phyloP scores from a whole-genome alignment of 2,329 filamentous ascomycete species.

The Scleromitrula shiraiana region DNA sequence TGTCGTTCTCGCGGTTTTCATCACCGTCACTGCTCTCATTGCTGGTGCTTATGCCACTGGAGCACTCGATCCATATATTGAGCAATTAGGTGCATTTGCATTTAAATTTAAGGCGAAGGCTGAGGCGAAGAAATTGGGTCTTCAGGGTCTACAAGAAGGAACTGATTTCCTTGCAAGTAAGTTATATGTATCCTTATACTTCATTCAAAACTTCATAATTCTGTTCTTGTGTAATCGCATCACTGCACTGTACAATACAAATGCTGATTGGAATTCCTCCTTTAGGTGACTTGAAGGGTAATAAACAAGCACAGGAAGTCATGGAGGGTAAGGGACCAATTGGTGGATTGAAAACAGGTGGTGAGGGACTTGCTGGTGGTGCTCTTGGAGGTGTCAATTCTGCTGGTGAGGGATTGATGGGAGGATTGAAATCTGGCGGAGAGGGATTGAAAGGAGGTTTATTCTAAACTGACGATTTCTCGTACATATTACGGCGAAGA shows the following conservation, averaged over 20 bases:
- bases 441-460: conserved; percentile 1
- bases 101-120: conserved; percentile 36
- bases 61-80: conserved; percentile 33
- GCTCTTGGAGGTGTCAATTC: not conserved
- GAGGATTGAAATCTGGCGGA: conserved; percentile 5
- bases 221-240: no score
- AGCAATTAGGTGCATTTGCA: conserved; percentile 31
- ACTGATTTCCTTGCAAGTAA: conserved; percentile 33
- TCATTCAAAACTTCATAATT: no score
- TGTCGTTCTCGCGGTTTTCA: conserved; percentile 27
- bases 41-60: conserved; percentile 33
- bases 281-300: conserved; percentile 32
- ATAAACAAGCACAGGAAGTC: conserved; percentile 31
- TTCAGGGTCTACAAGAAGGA: conserved; percentile 33
- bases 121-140: conserved; percentile 34
- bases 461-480: no score
- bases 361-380: conserved; percentile 1
- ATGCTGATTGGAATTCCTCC: not conserved
- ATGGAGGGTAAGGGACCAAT: conserved; percentile 19
- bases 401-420: not conserved
- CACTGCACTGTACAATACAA: not conserved
- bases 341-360: conserved; percentile 17
- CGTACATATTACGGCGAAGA: no score
- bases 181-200: no score
- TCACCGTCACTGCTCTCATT: conserved; percentile 28